These are phyloP conservation scores for Debaryomyces fabryi DNA, from an alignment of 1,139 yeast genomes.

Conservation along the genomic window DNA sequence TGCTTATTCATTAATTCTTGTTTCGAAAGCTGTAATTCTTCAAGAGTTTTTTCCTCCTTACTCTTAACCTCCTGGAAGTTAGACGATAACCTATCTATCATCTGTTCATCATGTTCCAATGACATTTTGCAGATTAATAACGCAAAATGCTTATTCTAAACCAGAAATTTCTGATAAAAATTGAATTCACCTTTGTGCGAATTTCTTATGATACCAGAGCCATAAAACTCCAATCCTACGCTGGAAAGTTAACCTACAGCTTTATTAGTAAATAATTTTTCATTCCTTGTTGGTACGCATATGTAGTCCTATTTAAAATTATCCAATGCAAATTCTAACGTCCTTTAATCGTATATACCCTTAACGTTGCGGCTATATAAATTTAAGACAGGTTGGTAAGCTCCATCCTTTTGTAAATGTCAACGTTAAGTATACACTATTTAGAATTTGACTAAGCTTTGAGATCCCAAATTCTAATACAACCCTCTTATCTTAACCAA, in stretches of 20 bases:
- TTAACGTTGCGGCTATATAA: not conserved
- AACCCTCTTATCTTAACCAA: not conserved
- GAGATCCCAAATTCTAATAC: not conserved
- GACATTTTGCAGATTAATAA: constrained; percentile 19
- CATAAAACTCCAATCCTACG: not conserved
- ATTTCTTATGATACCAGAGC: not conserved
- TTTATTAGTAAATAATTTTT: not conserved
- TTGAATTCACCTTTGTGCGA: not conserved
- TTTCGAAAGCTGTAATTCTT: constrained; percentile 31
- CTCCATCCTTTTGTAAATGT: not conserved
- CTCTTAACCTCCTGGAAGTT: constrained; percentile 13
- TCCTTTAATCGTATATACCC: not conserved
- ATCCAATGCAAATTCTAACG: not conserved
- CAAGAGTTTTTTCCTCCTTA: constrained; percentile 35
- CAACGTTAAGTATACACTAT: not conserved
- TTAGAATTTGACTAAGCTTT: not conserved
- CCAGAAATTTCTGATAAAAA: not conserved
- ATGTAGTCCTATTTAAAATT: not conserved
- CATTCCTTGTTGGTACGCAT: not conserved
- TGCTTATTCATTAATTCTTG: constrained; percentile 41
- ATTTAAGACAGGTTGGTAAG: not conserved
- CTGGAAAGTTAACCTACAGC: not conserved
- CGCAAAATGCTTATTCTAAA: not conserved
- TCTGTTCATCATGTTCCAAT: constrained; percentile 31
- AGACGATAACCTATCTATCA: constrained; percentile 30